Evolutionary conservation across 345 rosid genomes (phyloP), one percentile per base, ranked within the genome.

Genomic region (Draba incana): DNA sequence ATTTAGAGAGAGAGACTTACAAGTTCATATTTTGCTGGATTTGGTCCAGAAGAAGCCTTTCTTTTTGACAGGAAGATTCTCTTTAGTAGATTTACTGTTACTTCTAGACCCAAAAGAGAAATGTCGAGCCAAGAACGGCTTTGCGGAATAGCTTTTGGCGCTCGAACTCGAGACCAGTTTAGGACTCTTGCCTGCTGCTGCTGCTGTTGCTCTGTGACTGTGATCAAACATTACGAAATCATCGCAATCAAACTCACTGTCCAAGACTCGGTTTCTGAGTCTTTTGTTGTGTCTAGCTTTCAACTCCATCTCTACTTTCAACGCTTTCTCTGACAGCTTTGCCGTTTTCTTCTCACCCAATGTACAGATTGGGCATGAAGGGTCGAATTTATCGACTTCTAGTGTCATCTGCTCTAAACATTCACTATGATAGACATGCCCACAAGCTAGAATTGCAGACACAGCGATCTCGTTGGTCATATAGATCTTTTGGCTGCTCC

Each of bases 351-450:
- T 92, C 86, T 84, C 90, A 35, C 98, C 98, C 46, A 88, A 53
- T n/a, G 92, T 89, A 71, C 99, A 95, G 54, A 95, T 53, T 6
- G 97, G 99, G 81, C 99, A 95, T 14, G 86, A 72, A 6, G 99
- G 99, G 70, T 95, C 97, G 31, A 87, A 95, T 75, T 92, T 92
- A 71, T 79, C 75, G 39, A 84, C 69, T 70, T 92, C 98, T 33
- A 78, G 81, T 0, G 99, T 95, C 88, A 92, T 75, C 42, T 78
- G 81, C 75, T 95, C 99, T 85, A 95, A 83, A 81, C 99, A 95
- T 39, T 95, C 99, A 39, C 96, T 96, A 61, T 95, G 99, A 76
- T 86, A 95, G 68, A 83, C 88, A 82, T 95, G 99, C n/a, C 98
- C 98, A 58, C 99, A 95, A 11, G 78, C 81, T 70, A 95, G 79